These are phyloP conservation scores for Pseudozyma pruni DNA, from an alignment of 1,284 basidiomycete species.

Conservation along the genomic window DNA sequence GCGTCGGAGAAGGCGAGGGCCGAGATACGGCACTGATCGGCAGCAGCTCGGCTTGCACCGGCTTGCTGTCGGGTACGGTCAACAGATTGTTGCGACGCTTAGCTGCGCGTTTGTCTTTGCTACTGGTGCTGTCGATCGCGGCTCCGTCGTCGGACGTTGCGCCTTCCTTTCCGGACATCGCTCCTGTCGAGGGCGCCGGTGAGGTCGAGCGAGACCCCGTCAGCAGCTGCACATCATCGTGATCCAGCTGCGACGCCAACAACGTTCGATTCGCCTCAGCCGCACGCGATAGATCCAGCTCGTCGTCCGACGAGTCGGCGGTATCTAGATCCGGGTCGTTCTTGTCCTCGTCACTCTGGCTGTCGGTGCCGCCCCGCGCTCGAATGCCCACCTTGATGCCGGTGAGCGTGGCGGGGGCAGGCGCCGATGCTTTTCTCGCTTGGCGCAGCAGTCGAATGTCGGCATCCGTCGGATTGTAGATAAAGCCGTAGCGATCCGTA, in stretches of 20 bases:
- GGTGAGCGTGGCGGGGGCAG: slow-evolving; percentile 83
- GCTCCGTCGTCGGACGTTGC: slow-evolving; percentile 18
- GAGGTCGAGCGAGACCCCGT: slow-evolving; percentile 11
- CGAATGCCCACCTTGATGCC: slow-evolving; percentile 78
- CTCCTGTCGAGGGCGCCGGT: slow-evolving; percentile 16
- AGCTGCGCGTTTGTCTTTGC: slow-evolving; percentile 19
- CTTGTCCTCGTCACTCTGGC: slow-evolving; percentile 52
- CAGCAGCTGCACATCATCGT: slow-evolving; percentile 18
- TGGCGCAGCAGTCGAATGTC: slow-evolving; percentile 81
- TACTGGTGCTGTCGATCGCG: slow-evolving; percentile 17
- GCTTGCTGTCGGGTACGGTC: slow-evolving; percentile 63
- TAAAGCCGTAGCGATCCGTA: slow-evolving; percentile 95
- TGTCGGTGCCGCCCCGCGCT: slow-evolving; percentile 57
- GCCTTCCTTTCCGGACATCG: slow-evolving; percentile 18
- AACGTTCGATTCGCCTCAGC: slow-evolving; percentile 25
- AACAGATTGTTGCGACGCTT: slow-evolving; percentile 40
- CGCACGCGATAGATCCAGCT: slow-evolving; percentile 62
- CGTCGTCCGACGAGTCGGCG: slow-evolving; percentile 44
- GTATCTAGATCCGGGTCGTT: slow-evolving; percentile 37
- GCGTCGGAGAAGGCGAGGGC: slow-evolving; percentile 22
- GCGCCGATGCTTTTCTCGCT: slow-evolving; percentile 78
- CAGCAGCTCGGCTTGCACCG: slow-evolving; percentile 59
- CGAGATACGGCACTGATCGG: slow-evolving; percentile 50
- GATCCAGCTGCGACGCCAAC: slow-evolving; percentile 10
- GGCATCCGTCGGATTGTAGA: slow-evolving; percentile 80